Evolutionary conservation across 2,329 filamentous ascomycete genomes (phyloP).

Genomic region (Aspergillus fumigatus): DNA sequence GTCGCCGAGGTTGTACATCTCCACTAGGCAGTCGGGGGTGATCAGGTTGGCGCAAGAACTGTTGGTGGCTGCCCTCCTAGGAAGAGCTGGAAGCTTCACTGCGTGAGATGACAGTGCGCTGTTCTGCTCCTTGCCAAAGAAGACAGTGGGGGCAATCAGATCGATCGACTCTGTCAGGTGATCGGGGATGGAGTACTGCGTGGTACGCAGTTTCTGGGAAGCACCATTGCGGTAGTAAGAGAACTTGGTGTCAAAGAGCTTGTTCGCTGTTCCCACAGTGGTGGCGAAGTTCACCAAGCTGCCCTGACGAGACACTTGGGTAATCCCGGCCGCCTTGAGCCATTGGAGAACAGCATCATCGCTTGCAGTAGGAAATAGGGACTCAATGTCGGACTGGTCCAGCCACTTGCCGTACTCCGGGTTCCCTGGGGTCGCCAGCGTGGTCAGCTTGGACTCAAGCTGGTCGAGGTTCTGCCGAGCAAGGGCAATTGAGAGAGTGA

Average conservation of each 20-base stretch:
- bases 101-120: not conserved
- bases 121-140: conserved; percentile 40
- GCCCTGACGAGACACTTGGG: conserved; percentile 35
- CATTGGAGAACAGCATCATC: conserved; percentile 38
- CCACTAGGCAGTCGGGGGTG: conserved; percentile 46
- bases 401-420: conserved; percentile 49
- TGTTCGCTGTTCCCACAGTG: conserved; percentile 39
- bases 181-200: conserved; percentile 39
- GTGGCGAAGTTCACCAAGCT: conserved; percentile 42
- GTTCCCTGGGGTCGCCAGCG: conserved; percentile 45
- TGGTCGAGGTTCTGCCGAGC: conserved; percentile 28
- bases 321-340: conserved; percentile 41
- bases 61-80: conserved; percentile 1
- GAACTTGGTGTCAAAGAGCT: conserved; percentile 48
- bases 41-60: conserved; percentile 27
- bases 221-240: conserved; percentile 41
- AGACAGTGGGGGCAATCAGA: conserved; percentile 50
- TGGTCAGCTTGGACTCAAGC: conserved; percentile 36
- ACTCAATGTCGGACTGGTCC: conserved; percentile 40
- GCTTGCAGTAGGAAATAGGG: conserved; percentile 38
- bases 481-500: conserved; percentile 20
- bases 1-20: conserved; percentile 47
- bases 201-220: conserved; percentile 41
- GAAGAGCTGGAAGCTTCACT: not conserved
- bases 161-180: conserved; percentile 39